Conservation (phyloP, 371 early-diverging fungal genomes). For the Gilbertella persicaria region DNA sequence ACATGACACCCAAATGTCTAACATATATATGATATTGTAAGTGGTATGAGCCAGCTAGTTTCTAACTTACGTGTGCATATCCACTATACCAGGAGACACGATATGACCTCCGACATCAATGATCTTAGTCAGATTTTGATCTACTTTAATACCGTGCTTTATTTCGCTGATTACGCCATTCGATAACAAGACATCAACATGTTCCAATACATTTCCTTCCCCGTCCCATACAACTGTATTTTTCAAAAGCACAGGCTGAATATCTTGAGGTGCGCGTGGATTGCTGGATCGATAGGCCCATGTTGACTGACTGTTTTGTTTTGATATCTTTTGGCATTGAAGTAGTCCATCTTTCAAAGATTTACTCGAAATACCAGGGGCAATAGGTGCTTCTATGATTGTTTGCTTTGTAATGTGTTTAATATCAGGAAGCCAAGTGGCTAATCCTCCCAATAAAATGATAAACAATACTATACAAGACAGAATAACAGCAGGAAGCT, state of each 20-base stretch:
- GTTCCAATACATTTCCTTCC: constrained; percentile 38
- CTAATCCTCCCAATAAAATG: not conserved
- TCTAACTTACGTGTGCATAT: constrained; percentile 64
- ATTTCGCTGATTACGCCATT: constrained; percentile 54
- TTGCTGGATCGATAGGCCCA: not conserved
- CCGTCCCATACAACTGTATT: constrained; percentile 66
- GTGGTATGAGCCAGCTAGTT: not conserved
- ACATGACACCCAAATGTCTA: constrained; percentile 61
- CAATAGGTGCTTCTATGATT: not conserved
- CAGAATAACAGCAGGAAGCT: not conserved
- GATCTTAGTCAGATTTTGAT: constrained; percentile 33
- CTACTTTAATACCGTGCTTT: constrained; percentile 14
- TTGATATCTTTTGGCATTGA: constrained; percentile 1
- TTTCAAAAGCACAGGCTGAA: constrained; percentile 34
- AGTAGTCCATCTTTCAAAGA: not conserved
- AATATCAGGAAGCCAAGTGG: not conserved
- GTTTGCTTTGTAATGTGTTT: not conserved
- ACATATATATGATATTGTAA: constrained; percentile 1
- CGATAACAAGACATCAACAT: constrained; percentile 54
- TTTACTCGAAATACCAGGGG: not conserved
- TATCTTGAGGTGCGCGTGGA: not conserved
- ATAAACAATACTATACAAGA: not conserved
- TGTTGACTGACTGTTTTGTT: too few relatives aligned
- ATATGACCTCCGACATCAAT: constrained; percentile 68
- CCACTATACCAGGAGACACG: constrained; percentile 79